phyloP scores from a whole-genome alignment of 139 green algal species.

The Micractinium conductrix region DNA sequence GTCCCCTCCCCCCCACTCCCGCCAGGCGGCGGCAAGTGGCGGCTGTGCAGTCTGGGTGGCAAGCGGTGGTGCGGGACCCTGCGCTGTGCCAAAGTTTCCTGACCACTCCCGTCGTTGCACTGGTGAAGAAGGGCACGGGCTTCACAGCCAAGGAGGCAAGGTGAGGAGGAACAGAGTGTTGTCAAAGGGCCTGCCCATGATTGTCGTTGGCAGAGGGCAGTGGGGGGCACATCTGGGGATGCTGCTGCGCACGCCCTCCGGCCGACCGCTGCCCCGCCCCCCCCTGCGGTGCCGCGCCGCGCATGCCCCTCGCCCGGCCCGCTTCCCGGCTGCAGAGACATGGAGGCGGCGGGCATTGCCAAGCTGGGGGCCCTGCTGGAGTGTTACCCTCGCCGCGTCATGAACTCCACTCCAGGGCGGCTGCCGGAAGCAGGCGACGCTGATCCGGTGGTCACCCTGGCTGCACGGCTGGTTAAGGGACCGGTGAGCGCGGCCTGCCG shows the following conservation, averaged over 20 bases:
- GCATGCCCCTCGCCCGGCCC: neutral
- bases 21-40: conserved; percentile 7
- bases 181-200: too few species aligned
- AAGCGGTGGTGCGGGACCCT: conserved; percentile 15
- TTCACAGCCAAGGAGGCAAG: conserved; percentile 9
- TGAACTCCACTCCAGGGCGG: conserved; percentile 30
- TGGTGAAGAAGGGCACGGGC: neutral
- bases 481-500: neutral
- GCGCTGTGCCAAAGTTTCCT: conserved; percentile 15
- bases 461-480: neutral
- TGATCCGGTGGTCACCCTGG: conserved; percentile 18
- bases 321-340: conserved; percentile 33
- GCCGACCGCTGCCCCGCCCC: neutral
- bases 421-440: conserved; percentile 7
- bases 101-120: neutral
- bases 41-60: conserved; percentile 11
- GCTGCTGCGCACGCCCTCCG: neutral
- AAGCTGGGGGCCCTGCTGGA: conserved; percentile 55
- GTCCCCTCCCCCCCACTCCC: too few species aligned
- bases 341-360: conserved; percentile 36
- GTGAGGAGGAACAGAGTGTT: conserved; percentile 12
- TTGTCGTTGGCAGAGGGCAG: too few species aligned
- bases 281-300: neutral
- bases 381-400: conserved; percentile 53
- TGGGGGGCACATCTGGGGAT: neutral